phyloP scores from a whole-genome alignment of 768 basidiomycete genomes.

The Tylopilus rubrobrunneus region DNA sequence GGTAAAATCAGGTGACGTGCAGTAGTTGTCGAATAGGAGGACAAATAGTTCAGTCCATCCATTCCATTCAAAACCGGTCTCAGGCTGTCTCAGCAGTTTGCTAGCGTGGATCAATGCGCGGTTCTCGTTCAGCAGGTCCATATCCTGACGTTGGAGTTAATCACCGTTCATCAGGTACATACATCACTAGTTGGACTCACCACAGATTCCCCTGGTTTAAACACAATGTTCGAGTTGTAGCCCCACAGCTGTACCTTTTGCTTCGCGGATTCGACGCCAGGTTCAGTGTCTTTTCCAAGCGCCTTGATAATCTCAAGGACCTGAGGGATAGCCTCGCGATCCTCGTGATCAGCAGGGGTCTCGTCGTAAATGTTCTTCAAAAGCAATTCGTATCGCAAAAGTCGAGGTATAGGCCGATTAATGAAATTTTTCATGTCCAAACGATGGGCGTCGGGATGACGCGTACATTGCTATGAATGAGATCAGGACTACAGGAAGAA shows the following conservation, averaged over 20 bases:
- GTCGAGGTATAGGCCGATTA: conserved; percentile 84
- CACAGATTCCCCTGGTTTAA: conserved; percentile 74
- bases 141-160: conserved; percentile 47
- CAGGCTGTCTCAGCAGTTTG: conserved; percentile 81
- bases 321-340: conserved; percentile 75
- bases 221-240: conserved; percentile 73
- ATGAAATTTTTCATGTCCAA: conserved; percentile 93
- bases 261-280: conserved; percentile 80
- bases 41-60: conserved; percentile 90
- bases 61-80: conserved; percentile 82
- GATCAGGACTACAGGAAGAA: background rate
- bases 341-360: conserved; percentile 72
- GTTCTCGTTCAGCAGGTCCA: conserved; percentile 83
- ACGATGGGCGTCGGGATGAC: conserved; percentile 74
- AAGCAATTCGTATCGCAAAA: conserved; percentile 85
- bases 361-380: conserved; percentile 78
- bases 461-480: conserved; percentile 39
- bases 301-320: conserved; percentile 85
- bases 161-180: background rate
- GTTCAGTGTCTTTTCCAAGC: conserved; percentile 83
- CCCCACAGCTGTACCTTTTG: conserved; percentile 89
- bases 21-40: conserved; percentile 91
- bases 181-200: conserved; percentile 29
- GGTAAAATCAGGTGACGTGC: conserved; percentile 42
- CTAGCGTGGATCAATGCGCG: conserved; percentile 82